Evolutionary conservation across 306 rosid genomes (phyloP), one percentile per base, ranked within the genome.

Genomic region (Urtica urens): DNA sequence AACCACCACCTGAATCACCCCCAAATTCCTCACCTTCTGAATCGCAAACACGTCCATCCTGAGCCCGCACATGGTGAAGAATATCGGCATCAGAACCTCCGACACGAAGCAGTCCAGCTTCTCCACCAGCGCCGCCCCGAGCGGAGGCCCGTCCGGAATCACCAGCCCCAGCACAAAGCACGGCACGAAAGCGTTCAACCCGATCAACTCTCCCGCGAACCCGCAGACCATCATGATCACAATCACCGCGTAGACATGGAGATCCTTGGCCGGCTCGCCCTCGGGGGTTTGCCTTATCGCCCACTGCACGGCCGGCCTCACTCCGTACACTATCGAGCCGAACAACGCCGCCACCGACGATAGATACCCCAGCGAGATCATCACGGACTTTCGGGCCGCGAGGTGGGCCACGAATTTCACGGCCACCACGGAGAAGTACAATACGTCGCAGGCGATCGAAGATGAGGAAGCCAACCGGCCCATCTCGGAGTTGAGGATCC

Each of bases 111-210:
- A 62, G 21, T 82, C 93, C 1, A 74, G 55, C 58, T 71, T 75
- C 29, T 79, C 73, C 11, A 60, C 72, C 13, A 82, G 10, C 29
- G 87, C 72, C 7, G 81, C 77, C 49, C 93, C 93, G 22, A 82
- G 76, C 7, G 83, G 83, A 0, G 77, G 79, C 4, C 87, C 87
- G 27, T 76, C 77, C 7, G 93, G 87, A 28, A 78, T 76, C 49
- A 74, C 73, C 46, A 82, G 38, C 19, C 93, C 93, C 5, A 82
- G 49, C 31, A 76, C 2, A 53, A 82, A 54, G 23, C 83, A 69
- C n/a, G 61, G 68, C 17, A 61, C 0, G 12, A 43, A 3, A 27
- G 77, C 68, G 31, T 30, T 51, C 16, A 62, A 0, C 16, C 93
- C 93, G 16, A 78, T 30, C 18, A 47, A 53, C 55, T 82, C 81